Base-by-base conservation (phyloP, 2,329 filamentous ascomycete species). In the Aspergillus novoparasiticus region DNA sequence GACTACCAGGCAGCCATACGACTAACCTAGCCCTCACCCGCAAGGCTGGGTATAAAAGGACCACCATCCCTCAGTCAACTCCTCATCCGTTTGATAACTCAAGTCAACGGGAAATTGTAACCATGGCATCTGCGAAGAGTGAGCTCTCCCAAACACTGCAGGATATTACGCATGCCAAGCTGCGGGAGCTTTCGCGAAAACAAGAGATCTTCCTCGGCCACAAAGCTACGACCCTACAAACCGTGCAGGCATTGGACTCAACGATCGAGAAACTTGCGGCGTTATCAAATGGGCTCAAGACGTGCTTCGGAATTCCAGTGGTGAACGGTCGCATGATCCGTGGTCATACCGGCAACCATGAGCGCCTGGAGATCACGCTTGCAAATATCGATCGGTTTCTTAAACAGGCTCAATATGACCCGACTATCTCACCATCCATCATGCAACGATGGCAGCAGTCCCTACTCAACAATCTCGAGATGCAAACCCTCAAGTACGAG, bases 131-230 rank as follows among this genome's bases (percentile, higher is more conserved):
- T 6, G n/a, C 43, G 5, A 23, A 14, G 21, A 46, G 43, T 23
- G 21, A 46, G 10, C 10, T 46, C 30, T 66, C 64, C 2, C 58
- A 66, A 36, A 66, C 57, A 2, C 53, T 66, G 50, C 64, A 66
- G 45, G 55, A 66, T 34, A 66, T 66, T 48, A 66, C 64, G 6
- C 48, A 64, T 46, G 64, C 64, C 10, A 66, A 66, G 39, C 64
- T 66, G 10, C 59, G 56, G 6, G 64, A 66, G 50, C 61, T 66
- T 19, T 66, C 64, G n/a, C 60, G 59, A 48, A 66, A 66, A 21
- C 61, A 60, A 26, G n/a, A 58, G 4, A 51, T 59, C 19, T 66
- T 66, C n/a, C 48, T 62, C 8, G n/a, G 28, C 3, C 59, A 51
- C 53, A 66, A 66, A 26, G 46, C 32, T 9, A 43, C 45, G 16